Evolutionary conservation across 2,329 filamentous ascomycete genomes (phyloP).

Genomic region (Lachnellula hyalina): DNA sequence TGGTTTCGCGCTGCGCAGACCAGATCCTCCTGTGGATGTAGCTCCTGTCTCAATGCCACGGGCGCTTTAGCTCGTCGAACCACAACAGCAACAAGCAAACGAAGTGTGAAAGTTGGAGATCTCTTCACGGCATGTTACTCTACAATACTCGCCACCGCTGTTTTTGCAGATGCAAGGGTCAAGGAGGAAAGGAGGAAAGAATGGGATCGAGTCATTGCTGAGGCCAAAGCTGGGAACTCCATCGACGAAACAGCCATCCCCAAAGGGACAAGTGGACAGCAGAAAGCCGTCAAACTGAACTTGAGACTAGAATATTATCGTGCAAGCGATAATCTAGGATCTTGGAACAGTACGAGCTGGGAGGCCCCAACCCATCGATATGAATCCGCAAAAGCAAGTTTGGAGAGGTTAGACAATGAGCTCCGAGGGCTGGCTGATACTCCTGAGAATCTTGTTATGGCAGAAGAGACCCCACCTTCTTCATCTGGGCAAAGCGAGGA

Average conservation of each 20-base stretch:
- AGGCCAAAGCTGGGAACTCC: slow-evolving; percentile 35
- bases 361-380: background rate
- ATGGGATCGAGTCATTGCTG: slow-evolving; percentile 56
- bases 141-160: slow-evolving; percentile 59
- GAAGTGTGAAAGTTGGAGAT: slow-evolving; percentile 46
- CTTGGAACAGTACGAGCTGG: background rate
- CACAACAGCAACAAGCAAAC: slow-evolving; percentile 44
- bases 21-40: slow-evolving; percentile 57
- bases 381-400: too few relatives aligned
- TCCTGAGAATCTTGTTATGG: background rate
- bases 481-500: background rate
- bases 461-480: background rate
- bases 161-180: slow-evolving; percentile 53
- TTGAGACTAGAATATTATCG: background rate
- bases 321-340: background rate
- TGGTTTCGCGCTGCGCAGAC: slow-evolving; percentile 63
- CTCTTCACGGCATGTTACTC: slow-evolving; percentile 64
- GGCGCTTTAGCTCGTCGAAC: slow-evolving; percentile 44
- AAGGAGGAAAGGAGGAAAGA: slow-evolving; percentile 55
- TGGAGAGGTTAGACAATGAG: background rate
- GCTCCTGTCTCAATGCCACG: slow-evolving; percentile 50
- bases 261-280: background rate
- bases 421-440: background rate
- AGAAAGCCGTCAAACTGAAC: background rate
- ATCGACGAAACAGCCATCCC: background rate